Percentiles rank a stretch among this genome's conserved stretches.
These are phyloP conservation scores for Diaporthe vaccinii DNA, from an alignment of 2,329 filamentous ascomycete species.

Conservation along the genomic window DNA sequence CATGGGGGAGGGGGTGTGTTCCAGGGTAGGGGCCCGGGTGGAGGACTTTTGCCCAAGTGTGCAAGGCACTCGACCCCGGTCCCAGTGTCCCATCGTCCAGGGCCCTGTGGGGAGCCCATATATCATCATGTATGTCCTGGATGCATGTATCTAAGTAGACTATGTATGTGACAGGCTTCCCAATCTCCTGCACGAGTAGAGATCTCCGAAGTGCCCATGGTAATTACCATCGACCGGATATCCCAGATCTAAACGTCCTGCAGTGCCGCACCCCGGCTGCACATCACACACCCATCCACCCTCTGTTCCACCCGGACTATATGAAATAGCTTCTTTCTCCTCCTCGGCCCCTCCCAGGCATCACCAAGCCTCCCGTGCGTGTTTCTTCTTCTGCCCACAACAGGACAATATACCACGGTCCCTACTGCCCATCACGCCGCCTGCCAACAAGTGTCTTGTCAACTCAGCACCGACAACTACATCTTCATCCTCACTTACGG, in stretches of 20 bases:
- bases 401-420: conserved; percentile 23
- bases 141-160: conserved; percentile 33
- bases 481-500: background rate
- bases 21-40: conserved; percentile 15
- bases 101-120: conserved; percentile 27
- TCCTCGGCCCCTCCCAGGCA: conserved; percentile 34
- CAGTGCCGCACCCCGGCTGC: conserved; percentile 26
- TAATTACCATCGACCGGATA: conserved; percentile 33
- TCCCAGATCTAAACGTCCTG: conserved; percentile 36
- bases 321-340: conserved; percentile 38
- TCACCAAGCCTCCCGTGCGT: conserved; percentile 37
- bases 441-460: background rate
- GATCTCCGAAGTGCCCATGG: conserved; percentile 36
- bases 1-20: conserved; percentile 28
- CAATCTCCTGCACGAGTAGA: conserved; percentile 38
- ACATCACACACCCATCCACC: conserved; percentile 35
- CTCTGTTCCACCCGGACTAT: conserved; percentile 23
- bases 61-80: conserved; percentile 33
- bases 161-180: conserved; percentile 22
- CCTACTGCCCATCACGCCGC: conserved; percentile 19
- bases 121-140: conserved; percentile 33
- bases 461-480: background rate
- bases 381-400: conserved; percentile 23
- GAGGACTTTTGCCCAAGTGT: conserved; percentile 38
- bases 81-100: conserved; percentile 26